A percentile compares a stretch with the other conserved stretches of the same genome.
These are phyloP conservation scores for Carex arenaria DNA, from an alignment of 202 grass and related monocot genomes.

Conservation along the genomic window DNA sequence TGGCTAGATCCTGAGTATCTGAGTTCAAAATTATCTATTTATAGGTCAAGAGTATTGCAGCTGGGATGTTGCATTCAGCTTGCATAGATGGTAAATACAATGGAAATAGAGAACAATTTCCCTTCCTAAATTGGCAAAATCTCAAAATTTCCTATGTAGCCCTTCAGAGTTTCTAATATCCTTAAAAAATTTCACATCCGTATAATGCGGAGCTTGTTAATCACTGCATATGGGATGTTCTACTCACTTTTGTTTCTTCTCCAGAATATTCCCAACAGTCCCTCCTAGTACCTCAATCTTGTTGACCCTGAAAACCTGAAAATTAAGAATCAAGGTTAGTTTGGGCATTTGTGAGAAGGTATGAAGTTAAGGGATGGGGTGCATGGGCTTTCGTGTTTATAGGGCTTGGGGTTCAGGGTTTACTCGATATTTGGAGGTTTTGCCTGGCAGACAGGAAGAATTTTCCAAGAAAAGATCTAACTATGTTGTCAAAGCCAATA, in stretches of 20 bases:
- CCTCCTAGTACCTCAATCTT: background rate
- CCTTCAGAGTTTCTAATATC: background rate
- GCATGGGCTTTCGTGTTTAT: background rate
- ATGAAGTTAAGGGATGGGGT: background rate
- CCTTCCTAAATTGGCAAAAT: constrained; percentile 16
- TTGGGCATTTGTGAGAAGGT: background rate
- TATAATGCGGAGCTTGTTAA: background rate
- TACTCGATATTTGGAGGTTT: background rate
- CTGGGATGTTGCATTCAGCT: constrained; percentile 94
- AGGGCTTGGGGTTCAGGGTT: background rate
- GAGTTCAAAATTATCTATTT: constrained; percentile 25
- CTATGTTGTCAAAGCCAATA: background rate
- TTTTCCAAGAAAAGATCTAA: background rate
- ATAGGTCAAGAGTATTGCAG: constrained; percentile 80
- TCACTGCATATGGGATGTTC: background rate
- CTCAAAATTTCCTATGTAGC: background rate
- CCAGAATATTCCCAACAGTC: background rate
- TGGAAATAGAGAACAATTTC: constrained; percentile 27
- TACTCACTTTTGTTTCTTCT: background rate
- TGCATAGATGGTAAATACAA: constrained; percentile 67
- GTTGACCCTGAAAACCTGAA: background rate
- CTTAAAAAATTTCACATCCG: background rate
- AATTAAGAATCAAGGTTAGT: background rate
- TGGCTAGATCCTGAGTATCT: background rate
- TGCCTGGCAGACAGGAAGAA: background rate